Evolutionary conservation across 768 basidiomycete species (phyloP).

Genomic region (Lyophyllum semitale): DNA sequence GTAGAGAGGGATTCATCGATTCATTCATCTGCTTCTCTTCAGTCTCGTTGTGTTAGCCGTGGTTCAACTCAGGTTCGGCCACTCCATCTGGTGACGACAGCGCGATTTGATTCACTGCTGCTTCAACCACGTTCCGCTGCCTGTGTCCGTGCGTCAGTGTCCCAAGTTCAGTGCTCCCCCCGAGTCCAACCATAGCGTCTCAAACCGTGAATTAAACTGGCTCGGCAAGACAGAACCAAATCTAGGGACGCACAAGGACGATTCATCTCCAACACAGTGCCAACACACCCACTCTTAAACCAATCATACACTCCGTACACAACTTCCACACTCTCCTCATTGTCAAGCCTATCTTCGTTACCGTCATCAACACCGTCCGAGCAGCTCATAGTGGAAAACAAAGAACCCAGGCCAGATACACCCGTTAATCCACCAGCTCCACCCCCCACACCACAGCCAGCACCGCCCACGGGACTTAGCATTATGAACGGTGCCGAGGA

Average conservation of each 20-base stretch:
- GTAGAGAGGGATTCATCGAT: background rate
- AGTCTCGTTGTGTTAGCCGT: background rate
- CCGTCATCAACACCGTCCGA: background rate
- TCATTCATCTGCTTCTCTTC: background rate
- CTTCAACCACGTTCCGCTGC: background rate
- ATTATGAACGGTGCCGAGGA: background rate
- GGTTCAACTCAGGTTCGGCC: background rate
- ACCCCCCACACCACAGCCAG: background rate
- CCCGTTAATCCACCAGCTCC: background rate
- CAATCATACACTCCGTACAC: background rate
- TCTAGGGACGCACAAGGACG: slow-evolving; percentile 1
- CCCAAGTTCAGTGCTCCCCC: background rate
- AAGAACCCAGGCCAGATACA: background rate
- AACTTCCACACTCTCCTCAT: background rate
- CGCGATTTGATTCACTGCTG: too few species aligned
- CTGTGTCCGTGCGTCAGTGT: background rate
- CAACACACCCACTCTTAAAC: background rate
- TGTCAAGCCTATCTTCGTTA: background rate
- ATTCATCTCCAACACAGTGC: background rate
- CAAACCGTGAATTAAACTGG: slow-evolving; percentile 1
- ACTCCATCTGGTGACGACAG: slow-evolving; percentile 10
- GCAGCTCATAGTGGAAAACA: background rate
- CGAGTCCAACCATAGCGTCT: background rate
- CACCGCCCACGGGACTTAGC: background rate
- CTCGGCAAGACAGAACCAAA: background rate